Conservation (phyloP, 2,329 filamentous ascomycete species). For the Westerdykella aurantiaca region DNA sequence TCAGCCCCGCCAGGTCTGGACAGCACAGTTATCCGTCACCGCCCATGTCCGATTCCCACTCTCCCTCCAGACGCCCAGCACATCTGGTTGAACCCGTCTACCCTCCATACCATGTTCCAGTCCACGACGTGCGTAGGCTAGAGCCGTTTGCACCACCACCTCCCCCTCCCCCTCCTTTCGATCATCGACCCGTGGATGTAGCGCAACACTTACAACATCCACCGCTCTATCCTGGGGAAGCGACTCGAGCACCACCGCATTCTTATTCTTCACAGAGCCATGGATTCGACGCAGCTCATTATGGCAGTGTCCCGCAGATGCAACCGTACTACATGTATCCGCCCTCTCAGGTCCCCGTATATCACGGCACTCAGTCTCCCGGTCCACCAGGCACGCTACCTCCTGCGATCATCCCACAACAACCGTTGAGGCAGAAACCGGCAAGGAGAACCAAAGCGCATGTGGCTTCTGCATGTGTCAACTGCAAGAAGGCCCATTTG, state of each 20-base stretch:
- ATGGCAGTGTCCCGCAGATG: constrained; percentile 16
- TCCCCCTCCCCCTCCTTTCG: constrained; percentile 13
- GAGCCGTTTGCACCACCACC: constrained; percentile 20
- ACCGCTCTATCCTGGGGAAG: constrained; percentile 27
- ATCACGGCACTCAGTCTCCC: constrained; percentile 22
- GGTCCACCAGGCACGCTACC: constrained; percentile 10
- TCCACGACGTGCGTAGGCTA: constrained; percentile 18
- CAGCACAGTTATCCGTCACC: constrained; percentile 43
- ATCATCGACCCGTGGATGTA: constrained; percentile 18
- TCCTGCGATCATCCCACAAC: constrained; percentile 27
- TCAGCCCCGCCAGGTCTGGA: constrained; percentile 33
- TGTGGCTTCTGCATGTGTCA: constrained; percentile 77
- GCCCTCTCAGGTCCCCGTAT: constrained; percentile 18
- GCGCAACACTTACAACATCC: constrained; percentile 14
- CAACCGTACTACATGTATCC: constrained; percentile 31
- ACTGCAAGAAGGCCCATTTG: constrained; percentile 79
- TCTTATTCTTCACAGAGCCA: constrained; percentile 8
- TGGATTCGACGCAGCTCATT: constrained; percentile 18
- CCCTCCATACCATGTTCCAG: constrained; percentile 22
- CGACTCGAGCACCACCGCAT: constrained; percentile 13
- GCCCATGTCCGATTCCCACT: constrained; percentile 49
- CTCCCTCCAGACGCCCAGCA: constrained; percentile 36
- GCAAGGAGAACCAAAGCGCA: constrained; percentile 62
- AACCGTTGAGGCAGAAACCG: constrained; percentile 27
- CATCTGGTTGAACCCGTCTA: constrained; percentile 30